Evolutionary conservation across 371 early-diverging fungal genomes (phyloP).

Genomic region (Syncephalastrum racemosum): DNA sequence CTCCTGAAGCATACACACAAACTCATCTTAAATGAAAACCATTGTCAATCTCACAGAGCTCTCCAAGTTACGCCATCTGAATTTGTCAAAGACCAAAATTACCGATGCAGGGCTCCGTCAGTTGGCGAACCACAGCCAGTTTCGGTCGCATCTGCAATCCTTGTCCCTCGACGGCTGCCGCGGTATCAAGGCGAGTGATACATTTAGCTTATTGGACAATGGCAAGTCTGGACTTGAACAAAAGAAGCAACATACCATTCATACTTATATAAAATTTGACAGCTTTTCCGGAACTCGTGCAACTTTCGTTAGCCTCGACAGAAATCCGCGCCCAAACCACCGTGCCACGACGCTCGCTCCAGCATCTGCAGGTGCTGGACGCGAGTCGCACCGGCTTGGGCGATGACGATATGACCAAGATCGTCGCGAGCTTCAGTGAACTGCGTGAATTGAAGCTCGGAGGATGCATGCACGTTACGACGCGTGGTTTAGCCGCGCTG

Average conservation of each 20-base stretch:
- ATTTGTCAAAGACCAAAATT: constrained; percentile 42
- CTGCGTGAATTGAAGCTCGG: constrained; percentile 31
- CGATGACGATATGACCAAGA: constrained; percentile 29
- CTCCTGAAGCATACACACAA: not conserved
- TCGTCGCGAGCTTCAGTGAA: constrained; percentile 17
- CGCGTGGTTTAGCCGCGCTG: constrained; percentile 25
- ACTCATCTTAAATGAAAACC: not conserved
- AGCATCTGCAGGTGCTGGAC: constrained; percentile 24
- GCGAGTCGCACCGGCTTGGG: constrained; percentile 24
- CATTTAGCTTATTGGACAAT: constrained; percentile 18
- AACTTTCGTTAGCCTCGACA: constrained; percentile 29
- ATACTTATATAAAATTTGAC: not conserved
- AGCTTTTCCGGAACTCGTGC: constrained; percentile 27
- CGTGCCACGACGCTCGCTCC: not conserved
- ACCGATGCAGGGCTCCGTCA: constrained; percentile 26
- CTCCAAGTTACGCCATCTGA: constrained; percentile 21
- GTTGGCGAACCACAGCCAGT: constrained; percentile 19
- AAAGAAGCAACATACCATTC: not conserved
- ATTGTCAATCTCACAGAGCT: constrained; percentile 17
- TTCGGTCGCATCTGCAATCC: constrained; percentile 14
- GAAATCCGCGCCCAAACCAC: constrained; percentile 13
- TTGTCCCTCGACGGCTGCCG: constrained; percentile 33
- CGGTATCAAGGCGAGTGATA: constrained; percentile 18
- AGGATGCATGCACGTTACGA: constrained; percentile 29
- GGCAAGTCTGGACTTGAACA: constrained; percentile 14